These are phyloP conservation scores for Tuber calosporum DNA, from an alignment of 495 filamentous ascomycete species.

Conservation along the genomic window DNA sequence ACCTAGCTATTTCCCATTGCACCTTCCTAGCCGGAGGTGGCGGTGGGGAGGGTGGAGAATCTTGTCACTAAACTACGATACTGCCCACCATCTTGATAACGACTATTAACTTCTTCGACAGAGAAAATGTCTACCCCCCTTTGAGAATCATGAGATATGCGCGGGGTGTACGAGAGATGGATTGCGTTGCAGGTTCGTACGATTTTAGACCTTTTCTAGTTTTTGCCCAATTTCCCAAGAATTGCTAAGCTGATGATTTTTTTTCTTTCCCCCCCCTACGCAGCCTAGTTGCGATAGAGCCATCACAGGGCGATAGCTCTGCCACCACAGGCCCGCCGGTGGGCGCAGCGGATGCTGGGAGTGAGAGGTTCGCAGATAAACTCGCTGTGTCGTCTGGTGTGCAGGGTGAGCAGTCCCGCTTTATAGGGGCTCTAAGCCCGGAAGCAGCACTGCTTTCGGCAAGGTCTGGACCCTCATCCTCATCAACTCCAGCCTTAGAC, in stretches of 20 bases:
- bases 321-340: not conserved
- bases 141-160: constrained; percentile 40
- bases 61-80: not conserved
- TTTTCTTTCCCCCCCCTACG: not conserved
- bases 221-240: not conserved
- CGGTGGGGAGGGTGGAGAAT: not conserved
- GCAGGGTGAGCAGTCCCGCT: constrained; percentile 33
- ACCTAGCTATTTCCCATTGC: not conserved
- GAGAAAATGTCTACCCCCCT: constrained; percentile 37
- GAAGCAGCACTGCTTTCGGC: constrained; percentile 48
- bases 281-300: not conserved
- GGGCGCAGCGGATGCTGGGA: not conserved
- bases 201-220: not conserved
- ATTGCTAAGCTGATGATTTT: not conserved
- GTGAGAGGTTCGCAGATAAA: not conserved
- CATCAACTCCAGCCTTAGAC: constrained; percentile 41
- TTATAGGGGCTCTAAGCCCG: constrained; percentile 50
- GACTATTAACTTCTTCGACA: constrained; percentile 5
- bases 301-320: not conserved
- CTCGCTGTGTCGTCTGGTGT: not conserved
- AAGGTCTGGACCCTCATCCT: constrained; percentile 24
- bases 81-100: not conserved
- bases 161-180: constrained; percentile 38
- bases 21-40: not conserved
- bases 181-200: constrained; percentile 32